phyloP scores from a whole-genome alignment of 108 stramenopile genomes.

The Fragilaria radians region DNA sequence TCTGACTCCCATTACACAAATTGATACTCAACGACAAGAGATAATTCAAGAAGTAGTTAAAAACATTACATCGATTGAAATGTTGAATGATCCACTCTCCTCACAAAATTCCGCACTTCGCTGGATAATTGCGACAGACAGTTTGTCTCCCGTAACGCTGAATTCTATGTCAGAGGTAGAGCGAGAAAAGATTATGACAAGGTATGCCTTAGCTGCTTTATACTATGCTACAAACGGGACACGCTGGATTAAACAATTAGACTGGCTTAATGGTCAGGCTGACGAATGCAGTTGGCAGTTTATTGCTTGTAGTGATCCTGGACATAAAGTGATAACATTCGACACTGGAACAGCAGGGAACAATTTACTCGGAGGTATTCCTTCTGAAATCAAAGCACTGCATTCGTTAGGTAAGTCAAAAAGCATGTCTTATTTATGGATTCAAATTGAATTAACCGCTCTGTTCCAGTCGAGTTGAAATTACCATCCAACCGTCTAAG shows the following conservation, averaged over 20 bases:
- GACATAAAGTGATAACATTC: background rate
- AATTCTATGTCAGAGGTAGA: background rate
- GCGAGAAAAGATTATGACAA: background rate
- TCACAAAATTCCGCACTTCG: background rate
- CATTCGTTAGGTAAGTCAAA: background rate
- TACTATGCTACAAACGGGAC: slow-evolving; percentile 12
- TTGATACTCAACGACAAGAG: background rate
- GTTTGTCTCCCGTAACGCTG: background rate
- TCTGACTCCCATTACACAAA: background rate
- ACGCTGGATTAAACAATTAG: background rate
- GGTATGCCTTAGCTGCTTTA: slow-evolving; percentile 6
- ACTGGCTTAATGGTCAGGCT: background rate
- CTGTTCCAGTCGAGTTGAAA: too few species aligned
- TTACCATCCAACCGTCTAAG: too few species aligned
- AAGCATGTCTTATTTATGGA: too few species aligned
- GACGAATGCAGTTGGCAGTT: background rate
- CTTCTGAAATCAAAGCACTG: background rate
- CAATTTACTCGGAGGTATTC: background rate
- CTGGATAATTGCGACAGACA: background rate
- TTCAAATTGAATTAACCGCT: too few species aligned
- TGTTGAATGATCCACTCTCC: background rate
- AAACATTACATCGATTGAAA: background rate
- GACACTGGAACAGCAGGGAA: background rate
- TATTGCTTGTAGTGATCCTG: background rate
- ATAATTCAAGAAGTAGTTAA: background rate